Evolutionary conservation across 495 filamentous ascomycete species (phyloP).

Genomic region (Glarea lozoyensis): DNA sequence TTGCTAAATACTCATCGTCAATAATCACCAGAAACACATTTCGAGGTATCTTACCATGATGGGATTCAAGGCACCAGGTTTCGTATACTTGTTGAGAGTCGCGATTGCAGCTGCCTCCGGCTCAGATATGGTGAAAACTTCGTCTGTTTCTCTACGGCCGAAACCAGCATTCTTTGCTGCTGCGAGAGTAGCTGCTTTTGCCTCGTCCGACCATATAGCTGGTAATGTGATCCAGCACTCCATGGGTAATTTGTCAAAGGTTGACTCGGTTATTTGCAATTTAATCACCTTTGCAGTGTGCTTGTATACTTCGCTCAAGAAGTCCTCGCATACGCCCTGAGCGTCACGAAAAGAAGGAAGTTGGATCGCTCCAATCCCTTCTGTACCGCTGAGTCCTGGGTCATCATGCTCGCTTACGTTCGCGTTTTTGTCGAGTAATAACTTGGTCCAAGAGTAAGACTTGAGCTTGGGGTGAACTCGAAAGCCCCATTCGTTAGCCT

Average conservation of each 20-base stretch:
- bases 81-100: slow-evolving; percentile 5
- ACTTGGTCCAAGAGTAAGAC: slow-evolving; percentile 18
- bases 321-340: slow-evolving; percentile 11
- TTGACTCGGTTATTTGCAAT: slow-evolving; percentile 1
- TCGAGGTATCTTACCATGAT: slow-evolving; percentile 3
- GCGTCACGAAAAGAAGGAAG: slow-evolving; percentile 7
- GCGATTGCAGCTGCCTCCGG: slow-evolving; percentile 24
- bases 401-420: slow-evolving; percentile 12
- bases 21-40: neutral
- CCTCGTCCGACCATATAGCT: slow-evolving; percentile 27
- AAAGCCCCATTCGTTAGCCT: slow-evolving; percentile 15
- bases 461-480: slow-evolving; percentile 11
- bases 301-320: slow-evolving; percentile 4
- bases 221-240: slow-evolving; percentile 28
- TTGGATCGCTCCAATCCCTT: slow-evolving; percentile 5
- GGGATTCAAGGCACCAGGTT: slow-evolving; percentile 1
- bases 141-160: slow-evolving; percentile 16
- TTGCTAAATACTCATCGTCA: slow-evolving; percentile 1
- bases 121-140: slow-evolving; percentile 24
- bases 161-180: slow-evolving; percentile 27
- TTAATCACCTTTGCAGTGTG: neutral
- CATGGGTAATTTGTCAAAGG: slow-evolving; percentile 19
- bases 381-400: slow-evolving; percentile 7
- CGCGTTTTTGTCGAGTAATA: slow-evolving; percentile 14
- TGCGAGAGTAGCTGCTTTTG: slow-evolving; percentile 19